These are phyloP conservation scores for Trichomonascaceae sp. DNA, from an alignment of 1,139 yeast species.

Conservation along the genomic window DNA sequence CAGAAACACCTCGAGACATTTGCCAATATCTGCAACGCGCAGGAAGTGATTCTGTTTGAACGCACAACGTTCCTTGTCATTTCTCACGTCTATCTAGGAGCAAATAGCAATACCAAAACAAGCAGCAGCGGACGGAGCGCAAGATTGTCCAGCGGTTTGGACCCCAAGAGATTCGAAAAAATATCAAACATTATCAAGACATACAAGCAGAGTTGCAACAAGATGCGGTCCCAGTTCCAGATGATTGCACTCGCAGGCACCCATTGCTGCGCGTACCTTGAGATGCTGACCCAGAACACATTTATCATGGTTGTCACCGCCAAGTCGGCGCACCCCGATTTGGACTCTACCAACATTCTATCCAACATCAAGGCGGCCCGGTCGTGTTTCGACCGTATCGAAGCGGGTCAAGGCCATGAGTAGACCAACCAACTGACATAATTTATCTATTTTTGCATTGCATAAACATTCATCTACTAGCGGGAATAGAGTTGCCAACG, in stretches of 20 bases:
- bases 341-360: slow-evolving; percentile 49
- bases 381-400: slow-evolving; percentile 49
- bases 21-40: slow-evolving; percentile 68
- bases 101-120: not conserved
- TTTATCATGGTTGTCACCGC: slow-evolving; percentile 57
- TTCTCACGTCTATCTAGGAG: slow-evolving; percentile 33
- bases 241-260: slow-evolving; percentile 66
- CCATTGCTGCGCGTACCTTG: slow-evolving; percentile 56
- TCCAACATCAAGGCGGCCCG: slow-evolving; percentile 60
- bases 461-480: no score
- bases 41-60: slow-evolving; percentile 84
- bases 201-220: slow-evolving; percentile 84
- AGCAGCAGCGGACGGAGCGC: not conserved
- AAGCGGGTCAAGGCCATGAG: no score
- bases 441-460: no score
- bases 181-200: slow-evolving; percentile 89
- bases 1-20: slow-evolving; percentile 66
- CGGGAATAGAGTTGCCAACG: no score
- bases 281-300: slow-evolving; percentile 58
- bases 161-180: slow-evolving; percentile 89
- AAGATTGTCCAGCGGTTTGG: slow-evolving; percentile 26
- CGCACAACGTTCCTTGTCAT: slow-evolving; percentile 88
- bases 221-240: slow-evolving; percentile 72
- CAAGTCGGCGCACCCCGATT: slow-evolving; percentile 27
- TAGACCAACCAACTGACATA: no score